Evolutionary conservation across 1,139 yeast genomes (phyloP).

Genomic region (Zygosaccharomyces pseudobailii): DNA sequence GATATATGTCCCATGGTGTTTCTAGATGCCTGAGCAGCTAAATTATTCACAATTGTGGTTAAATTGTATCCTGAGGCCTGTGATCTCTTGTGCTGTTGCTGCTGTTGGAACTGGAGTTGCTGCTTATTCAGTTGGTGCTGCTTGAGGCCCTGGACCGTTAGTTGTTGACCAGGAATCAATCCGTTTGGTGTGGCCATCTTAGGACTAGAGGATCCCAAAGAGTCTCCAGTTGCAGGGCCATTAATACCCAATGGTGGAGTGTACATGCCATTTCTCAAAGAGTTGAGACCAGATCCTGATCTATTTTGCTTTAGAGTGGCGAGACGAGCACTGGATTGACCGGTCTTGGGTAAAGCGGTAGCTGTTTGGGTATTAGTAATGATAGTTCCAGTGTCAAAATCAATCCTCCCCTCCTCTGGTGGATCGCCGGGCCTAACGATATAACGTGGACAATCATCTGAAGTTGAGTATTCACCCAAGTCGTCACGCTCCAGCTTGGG

Average conservation of each 20-base stretch:
- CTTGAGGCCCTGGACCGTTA: conserved; percentile 21
- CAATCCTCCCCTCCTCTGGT: conserved; percentile 33
- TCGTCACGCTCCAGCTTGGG: conserved; percentile 74
- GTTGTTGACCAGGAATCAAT: conserved; percentile 10
- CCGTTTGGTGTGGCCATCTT: conserved; percentile 12
- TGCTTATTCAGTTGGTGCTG: conserved; percentile 21
- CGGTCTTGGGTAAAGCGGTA: conserved; percentile 20
- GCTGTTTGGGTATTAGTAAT: conserved; percentile 24
- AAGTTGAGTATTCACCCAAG: conserved; percentile 63
- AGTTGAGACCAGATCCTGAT: conserved; percentile 12
- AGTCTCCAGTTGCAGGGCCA: conserved; percentile 6
- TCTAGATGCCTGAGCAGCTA: conserved; percentile 28
- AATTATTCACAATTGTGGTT: conserved; percentile 22
- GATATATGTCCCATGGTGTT: conserved; percentile 22
- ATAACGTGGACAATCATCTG: conserved; percentile 61
- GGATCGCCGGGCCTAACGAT: conserved; percentile 42
- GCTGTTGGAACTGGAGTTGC: conserved; percentile 31
- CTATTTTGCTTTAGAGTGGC: conserved; percentile 20
- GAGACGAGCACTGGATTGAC: conserved; percentile 20
- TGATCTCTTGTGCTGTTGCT: conserved; percentile 18
- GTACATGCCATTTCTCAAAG: conserved; percentile 9
- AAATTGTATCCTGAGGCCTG: conserved; percentile 24
- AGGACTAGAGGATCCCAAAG: conserved; percentile 2
- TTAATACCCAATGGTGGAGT: conserved; percentile 5
- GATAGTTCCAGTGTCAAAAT: conserved; percentile 32